Percentiles rank a stretch among this genome's conserved stretches.
These are phyloP conservation scores for Buxus sempervirens DNA, from an alignment of 164 flowering plant species.

Conservation along the genomic window DNA sequence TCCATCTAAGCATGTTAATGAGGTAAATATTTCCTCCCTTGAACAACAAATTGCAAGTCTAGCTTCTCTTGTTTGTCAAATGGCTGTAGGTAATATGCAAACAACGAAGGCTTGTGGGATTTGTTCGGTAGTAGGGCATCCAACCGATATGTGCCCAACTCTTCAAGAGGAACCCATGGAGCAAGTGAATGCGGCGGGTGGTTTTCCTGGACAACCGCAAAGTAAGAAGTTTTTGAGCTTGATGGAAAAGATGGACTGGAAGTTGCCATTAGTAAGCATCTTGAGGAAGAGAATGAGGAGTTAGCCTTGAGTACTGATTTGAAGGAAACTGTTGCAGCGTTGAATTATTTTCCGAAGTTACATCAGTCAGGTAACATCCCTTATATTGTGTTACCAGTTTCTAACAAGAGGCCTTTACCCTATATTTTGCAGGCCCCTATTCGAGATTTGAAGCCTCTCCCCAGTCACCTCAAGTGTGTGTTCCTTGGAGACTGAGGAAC, in stretches of 20 bases:
- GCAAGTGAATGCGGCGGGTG: slow-evolving; percentile 5
- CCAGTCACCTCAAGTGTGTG: not conserved
- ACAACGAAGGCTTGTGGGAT: not conserved
- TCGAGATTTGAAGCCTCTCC: not conserved
- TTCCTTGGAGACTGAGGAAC: not conserved
- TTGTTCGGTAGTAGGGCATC: not conserved
- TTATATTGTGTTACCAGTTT: not conserved
- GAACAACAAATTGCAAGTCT: not conserved
- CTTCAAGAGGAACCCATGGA: not conserved
- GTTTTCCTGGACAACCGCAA: not conserved
- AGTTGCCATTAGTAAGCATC: too few species aligned
- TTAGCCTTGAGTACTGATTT: too few species aligned
- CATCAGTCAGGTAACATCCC: not conserved
- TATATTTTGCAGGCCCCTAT: slow-evolving; percentile 1
- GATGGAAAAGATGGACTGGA: too few species aligned
- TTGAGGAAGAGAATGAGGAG: too few species aligned
- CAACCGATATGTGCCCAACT: slow-evolving; percentile 6
- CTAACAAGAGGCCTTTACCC: slow-evolving; percentile 6
- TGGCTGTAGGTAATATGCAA: not conserved
- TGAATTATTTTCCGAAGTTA: not conserved
- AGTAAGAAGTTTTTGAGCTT: too few species aligned
- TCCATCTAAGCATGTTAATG: not conserved
- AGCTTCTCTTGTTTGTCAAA: not conserved
- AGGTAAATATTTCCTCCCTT: too few species aligned
- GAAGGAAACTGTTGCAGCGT: too few species aligned